A percentile compares a stretch with the other conserved stretches of the same genome.
Evolutionary conservation across 2,329 filamentous ascomycete genomes (phyloP).

Genomic region (Rhytidhysteron rufulum): DNA sequence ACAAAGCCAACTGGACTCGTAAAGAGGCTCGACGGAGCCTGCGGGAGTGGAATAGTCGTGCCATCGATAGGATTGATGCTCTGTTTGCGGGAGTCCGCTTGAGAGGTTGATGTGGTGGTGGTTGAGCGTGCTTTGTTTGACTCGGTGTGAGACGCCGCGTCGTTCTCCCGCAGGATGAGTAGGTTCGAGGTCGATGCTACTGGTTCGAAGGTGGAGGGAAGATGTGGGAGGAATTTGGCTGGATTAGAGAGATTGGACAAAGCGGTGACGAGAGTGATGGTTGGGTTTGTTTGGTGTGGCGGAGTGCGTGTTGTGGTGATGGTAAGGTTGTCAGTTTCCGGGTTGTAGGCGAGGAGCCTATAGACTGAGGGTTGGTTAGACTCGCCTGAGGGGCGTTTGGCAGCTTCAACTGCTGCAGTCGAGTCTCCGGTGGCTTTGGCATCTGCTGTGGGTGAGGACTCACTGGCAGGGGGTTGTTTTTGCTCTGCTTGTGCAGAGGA

Average conservation of each 20-base stretch:
- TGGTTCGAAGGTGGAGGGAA: conserved; percentile 22
- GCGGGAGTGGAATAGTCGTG: conserved; percentile 20
- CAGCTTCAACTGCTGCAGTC: not conserved
- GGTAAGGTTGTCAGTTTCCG: conserved; percentile 16
- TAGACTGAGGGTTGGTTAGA: conserved; percentile 8
- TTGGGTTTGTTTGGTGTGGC: conserved; percentile 5
- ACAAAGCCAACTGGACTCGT: conserved; percentile 30
- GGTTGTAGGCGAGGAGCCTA: conserved; percentile 25
- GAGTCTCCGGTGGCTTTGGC: not conserved
- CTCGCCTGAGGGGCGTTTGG: not conserved
- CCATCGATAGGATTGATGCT: conserved; percentile 33
- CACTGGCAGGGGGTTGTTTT: not conserved
- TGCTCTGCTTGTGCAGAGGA: not conserved
- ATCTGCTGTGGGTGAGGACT: not conserved
- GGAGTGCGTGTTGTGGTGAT: conserved; percentile 14
- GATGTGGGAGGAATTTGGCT: conserved; percentile 26
- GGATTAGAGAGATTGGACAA: conserved; percentile 23
- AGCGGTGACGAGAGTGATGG: conserved; percentile 24
- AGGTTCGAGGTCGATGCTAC: conserved; percentile 25
- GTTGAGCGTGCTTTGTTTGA: not conserved
- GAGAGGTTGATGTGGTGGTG: too few relatives aligned
- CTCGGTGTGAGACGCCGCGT: not conserved
- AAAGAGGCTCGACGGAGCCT: conserved; percentile 7
- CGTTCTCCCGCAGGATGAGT: conserved; percentile 23
- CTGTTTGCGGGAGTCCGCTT: not conserved